Evolutionary conservation across 176 grass and related monocot species (phyloP), one percentile per base, ranked within the genome.

Genomic region (Musa troglodytarum): DNA sequence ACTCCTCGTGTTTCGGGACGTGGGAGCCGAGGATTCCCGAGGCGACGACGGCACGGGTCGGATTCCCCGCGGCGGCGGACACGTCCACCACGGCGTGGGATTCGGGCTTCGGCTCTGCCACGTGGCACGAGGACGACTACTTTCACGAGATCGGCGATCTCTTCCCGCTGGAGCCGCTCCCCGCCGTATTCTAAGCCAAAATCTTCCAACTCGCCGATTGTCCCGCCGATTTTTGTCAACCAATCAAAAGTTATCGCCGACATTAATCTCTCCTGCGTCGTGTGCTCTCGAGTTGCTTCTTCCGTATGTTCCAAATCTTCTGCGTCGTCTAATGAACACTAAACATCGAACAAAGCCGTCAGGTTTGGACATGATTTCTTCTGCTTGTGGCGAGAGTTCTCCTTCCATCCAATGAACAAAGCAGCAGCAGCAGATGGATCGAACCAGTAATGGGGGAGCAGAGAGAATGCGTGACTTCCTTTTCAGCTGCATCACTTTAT

Each of bases 101-200:
- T 49, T 88, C 71, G 85, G 71, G 69, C 34, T 56, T 72, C 26
- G 66, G 65, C 19, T 53, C 28, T 17, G 52, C 52, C 53, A 76
- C 76, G 67, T 87, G 76, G 81, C 86, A 88, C 86, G 84, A 86
- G 23, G 87, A 86, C 69, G 89, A 94, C 82, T 93, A 87, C 78
- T 99, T 99, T 87, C 78, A 86, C 77, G 95, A 89, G 72, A 81
- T 99, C 79, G 85, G 87, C 83, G 95, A 98, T 86, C 87, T 98
- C 65, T 98, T 98, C 68, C 95, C 95, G 52, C 67, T 98, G 61
- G 83, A 89, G 56, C 53, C 88, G 17, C 94, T 87, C 81, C 95
- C 95, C 63, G 88, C 90, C 68, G 83, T 87, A 78, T 90, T 97
- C 83, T 97, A 56, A 92, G 11, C 21, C 34, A 43, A 43, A 43